Base-by-base conservation (phyloP, 163 green algal genomes). In the Scenedesmus sp. region DNA sequence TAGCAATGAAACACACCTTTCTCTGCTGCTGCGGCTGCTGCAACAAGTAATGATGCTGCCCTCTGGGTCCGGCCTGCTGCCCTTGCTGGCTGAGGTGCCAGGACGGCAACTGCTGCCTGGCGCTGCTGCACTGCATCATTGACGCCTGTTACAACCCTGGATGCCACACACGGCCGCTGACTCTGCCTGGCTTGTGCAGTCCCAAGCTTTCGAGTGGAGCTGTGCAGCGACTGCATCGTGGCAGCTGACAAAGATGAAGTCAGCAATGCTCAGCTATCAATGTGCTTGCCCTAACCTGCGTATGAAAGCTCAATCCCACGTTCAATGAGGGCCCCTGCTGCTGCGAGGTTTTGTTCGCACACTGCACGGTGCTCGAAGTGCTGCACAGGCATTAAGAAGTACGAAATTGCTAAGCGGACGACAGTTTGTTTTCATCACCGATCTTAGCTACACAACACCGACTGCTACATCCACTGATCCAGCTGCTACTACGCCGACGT, bases 21-120 rank as follows among this genome's bases (percentile, higher is more conserved):
- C 51, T 90, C 85, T 51, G 85, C 72, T 53, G 85, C 85, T 78
- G 85, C 72, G 35, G 85, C 72, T 40, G 83, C 83, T 65, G 83
- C 37, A n/a, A 42, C 83, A 12, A 68, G 59, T 59, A 81, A 5
- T 43, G 56, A 81, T 9, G 83, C 68, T 80, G 22, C 83, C 53
- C 82, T 37, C 65, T 76, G 40, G 82, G 46, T 78, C 82, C 35
- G 35, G 72, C 72, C 72, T 87, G 82, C 82, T 87, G 82, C 82
- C 68, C 68, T 78, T 87, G 82, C 43, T 51, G 56, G 82, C 82
- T 78, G 82, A 78, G 82, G 18, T 79, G 82, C 65, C 65, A 40
- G 82, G 82, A 53, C 82, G 56, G 83, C 83, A 88, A 80, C 46
- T 40, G 82, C n/a, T 35, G 43, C 35, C 35, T 56, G 83, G 37